Conservation (phyloP, 768 basidiomycete genomes). For the Tremella yokohamensis region DNA sequence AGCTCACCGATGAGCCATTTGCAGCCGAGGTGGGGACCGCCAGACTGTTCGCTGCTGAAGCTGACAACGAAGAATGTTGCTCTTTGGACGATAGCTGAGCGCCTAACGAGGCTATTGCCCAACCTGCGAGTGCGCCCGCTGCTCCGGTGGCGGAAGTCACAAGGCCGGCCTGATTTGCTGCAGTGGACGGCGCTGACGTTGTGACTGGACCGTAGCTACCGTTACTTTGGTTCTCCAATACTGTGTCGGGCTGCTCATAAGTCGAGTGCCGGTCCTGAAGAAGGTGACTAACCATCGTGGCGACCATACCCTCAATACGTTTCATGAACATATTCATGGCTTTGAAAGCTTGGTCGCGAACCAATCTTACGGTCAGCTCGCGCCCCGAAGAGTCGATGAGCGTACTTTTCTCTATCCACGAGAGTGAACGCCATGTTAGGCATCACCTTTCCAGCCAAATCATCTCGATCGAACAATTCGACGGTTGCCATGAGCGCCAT, state of each 20-base stretch:
- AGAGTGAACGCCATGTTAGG: conserved; percentile 74
- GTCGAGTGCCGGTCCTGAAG: neutral
- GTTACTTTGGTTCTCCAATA: conserved; percentile 46
- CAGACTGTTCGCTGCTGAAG: conserved; percentile 13
- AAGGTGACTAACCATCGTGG: conserved; percentile 65
- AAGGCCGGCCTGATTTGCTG: conserved; percentile 55
- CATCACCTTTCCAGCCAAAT: conserved; percentile 82
- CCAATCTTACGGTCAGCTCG: conserved; percentile 59
- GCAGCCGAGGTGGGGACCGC: conserved; percentile 11
- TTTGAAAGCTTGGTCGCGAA: conserved; percentile 94
- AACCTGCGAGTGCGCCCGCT: conserved; percentile 85
- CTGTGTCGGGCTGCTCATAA: conserved; percentile 60
- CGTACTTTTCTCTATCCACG: conserved; percentile 90
- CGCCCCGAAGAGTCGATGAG: neutral
- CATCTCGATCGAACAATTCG: conserved; percentile 82
- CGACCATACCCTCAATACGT: conserved; percentile 72
- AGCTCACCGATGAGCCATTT: neutral
- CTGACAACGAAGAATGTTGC: conserved; percentile 57
- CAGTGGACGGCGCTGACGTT: conserved; percentile 27
- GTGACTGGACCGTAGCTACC: conserved; percentile 41
- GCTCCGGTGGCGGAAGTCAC: conserved; percentile 86
- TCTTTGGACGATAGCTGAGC: conserved; percentile 74
- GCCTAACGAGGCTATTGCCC: conserved; percentile 88
- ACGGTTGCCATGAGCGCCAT: conserved; percentile 95
- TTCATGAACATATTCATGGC: conserved; percentile 83